Evolutionary conservation across 257 asterid species (phyloP).

Genomic region (Paulownia fortunei): DNA sequence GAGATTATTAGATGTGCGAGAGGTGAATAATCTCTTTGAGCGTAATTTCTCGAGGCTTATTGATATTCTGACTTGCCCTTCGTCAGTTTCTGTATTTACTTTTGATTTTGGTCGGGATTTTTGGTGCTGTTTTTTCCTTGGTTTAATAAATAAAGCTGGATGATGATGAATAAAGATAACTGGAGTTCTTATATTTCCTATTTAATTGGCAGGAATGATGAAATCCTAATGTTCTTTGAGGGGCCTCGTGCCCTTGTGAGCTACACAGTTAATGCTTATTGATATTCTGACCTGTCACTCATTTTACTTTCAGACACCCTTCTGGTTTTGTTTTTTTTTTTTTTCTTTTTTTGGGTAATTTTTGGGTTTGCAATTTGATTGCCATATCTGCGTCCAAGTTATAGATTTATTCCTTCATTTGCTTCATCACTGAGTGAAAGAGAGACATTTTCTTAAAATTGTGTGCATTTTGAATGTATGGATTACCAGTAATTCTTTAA

Average conservation of each 20-base stretch:
- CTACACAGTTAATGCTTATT: constrained; percentile 48
- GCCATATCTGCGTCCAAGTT: too few species aligned
- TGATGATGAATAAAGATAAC: too few species aligned
- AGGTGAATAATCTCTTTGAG: constrained; percentile 30
- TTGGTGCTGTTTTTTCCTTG: background rate
- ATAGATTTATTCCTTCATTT: too few species aligned
- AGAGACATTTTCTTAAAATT: too few species aligned
- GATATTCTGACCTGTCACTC: constrained; percentile 53
- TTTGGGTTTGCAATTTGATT: too few species aligned
- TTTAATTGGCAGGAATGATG: constrained; percentile 43
- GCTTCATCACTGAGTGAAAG: too few species aligned
- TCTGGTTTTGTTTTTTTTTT: too few species aligned
- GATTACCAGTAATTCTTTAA: too few species aligned
- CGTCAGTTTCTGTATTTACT: background rate
- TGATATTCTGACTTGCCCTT: constrained; percentile 10
- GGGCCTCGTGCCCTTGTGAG: constrained; percentile 36
- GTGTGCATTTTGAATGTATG: too few species aligned
- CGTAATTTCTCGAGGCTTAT: constrained; percentile 15
- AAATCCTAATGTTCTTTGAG: constrained; percentile 19
- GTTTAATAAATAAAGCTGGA: too few species aligned
- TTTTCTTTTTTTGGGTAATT: too few species aligned
- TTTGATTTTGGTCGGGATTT: background rate
- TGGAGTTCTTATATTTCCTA: background rate
- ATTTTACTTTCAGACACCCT: background rate
- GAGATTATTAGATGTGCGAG: constrained; percentile 26